Percentiles rank a stretch among this genome's conserved stretches.
phyloP scores from a whole-genome alignment of 768 basidiomycete species.

The Mycena latifolia region DNA sequence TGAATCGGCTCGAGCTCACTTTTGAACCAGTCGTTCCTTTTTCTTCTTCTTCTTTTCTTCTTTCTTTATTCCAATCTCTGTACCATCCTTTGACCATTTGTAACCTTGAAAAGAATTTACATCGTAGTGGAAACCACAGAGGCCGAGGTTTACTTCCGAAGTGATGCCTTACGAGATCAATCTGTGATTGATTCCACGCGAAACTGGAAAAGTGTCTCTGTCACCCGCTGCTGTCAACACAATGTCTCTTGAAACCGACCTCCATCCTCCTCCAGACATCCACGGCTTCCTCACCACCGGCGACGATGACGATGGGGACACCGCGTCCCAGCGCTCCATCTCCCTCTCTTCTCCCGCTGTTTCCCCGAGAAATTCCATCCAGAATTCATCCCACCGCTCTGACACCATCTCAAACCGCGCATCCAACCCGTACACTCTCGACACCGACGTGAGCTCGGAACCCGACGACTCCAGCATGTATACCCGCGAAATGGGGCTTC shows the following conservation, averaged over 20 bases:
- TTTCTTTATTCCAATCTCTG: too few species aligned
- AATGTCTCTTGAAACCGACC: conserved; percentile 34
- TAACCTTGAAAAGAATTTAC: too few species aligned
- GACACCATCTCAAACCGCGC: conserved; percentile 52
- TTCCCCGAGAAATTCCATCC: conserved; percentile 61
- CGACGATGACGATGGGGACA: conserved; percentile 75
- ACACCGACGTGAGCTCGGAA: conserved; percentile 68
- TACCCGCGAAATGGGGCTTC: conserved; percentile 51
- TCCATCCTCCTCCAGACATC: conserved; percentile 40
- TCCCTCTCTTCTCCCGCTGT: conserved; percentile 74
- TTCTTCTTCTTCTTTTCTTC: too few species aligned
- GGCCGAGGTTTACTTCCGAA: too few species aligned
- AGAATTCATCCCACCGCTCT: conserved; percentile 39
- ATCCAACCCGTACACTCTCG: conserved; percentile 60
- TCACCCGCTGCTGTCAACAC: conserved; percentile 25
- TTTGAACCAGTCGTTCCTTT: too few species aligned
- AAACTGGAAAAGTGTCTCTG: conserved; percentile 11
- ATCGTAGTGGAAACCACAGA: too few species aligned
- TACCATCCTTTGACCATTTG: too few species aligned
- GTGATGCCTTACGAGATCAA: too few species aligned
- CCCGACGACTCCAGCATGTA: conserved; percentile 67
- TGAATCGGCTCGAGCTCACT: too few species aligned
- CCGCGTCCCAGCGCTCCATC: conserved; percentile 84
- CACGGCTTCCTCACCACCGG: conserved; percentile 47
- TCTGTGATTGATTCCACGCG: too few species aligned